Conservation (phyloP, 1,284 basidiomycete genomes). For the Sanghuangporus baumii region DNA sequence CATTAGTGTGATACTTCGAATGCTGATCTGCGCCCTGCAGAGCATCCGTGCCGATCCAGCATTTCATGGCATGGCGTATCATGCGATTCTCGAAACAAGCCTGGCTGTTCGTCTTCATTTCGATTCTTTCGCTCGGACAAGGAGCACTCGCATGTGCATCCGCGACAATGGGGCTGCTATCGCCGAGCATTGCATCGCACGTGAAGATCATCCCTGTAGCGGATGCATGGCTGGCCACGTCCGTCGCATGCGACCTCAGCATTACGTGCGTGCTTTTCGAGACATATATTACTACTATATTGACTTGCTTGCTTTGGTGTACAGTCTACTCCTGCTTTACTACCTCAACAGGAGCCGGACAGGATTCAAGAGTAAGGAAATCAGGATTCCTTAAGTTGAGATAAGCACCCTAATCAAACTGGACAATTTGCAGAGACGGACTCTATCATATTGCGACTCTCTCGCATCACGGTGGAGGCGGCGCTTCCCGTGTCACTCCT, state of each 20-base stretch:
- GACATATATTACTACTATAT: neutral
- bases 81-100: constrained; percentile 25
- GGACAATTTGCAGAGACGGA: constrained; percentile 8
- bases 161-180: constrained; percentile 19
- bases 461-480: constrained; percentile 11
- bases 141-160: constrained; percentile 20
- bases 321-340: constrained; percentile 6
- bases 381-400: neutral
- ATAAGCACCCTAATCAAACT: neutral
- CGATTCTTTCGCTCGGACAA: constrained; percentile 24
- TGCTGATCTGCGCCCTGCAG: constrained; percentile 18
- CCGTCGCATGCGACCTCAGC: constrained; percentile 18
- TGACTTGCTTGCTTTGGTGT: neutral
- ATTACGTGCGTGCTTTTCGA: constrained; percentile 18
- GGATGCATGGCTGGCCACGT: constrained; percentile 21
- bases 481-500: constrained; percentile 9
- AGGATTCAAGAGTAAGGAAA: constrained; percentile 11
- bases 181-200: constrained; percentile 20
- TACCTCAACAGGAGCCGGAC: constrained; percentile 15
- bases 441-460: constrained; percentile 13
- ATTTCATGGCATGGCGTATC: constrained; percentile 32
- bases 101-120: constrained; percentile 23
- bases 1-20: neutral
- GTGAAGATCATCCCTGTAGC: constrained; percentile 19
- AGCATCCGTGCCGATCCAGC: constrained; percentile 30